Conservation (phyloP, 2,329 filamentous ascomycete species). For the Botrytis galanthina region DNA sequence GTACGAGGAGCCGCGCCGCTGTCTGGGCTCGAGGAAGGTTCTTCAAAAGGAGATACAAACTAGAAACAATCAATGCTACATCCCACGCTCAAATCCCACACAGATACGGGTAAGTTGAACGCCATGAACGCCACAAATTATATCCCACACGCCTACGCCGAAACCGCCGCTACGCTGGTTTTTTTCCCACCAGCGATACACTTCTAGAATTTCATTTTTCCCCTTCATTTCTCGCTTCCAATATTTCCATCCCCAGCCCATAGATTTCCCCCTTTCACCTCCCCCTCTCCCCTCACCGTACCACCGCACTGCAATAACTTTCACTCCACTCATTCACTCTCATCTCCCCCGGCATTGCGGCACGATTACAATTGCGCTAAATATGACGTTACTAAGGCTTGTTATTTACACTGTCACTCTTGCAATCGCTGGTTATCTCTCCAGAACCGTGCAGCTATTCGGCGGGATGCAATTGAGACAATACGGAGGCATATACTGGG, state of each 20-base stretch:
- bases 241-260: neutral
- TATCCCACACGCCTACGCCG: conserved; percentile 2
- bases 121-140: conserved; percentile 5
- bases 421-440: conserved; percentile 2
- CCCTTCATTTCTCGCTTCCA: conserved; percentile 17
- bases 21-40: neutral
- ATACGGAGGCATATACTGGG: conserved; percentile 1
- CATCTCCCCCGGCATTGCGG: conserved; percentile 15
- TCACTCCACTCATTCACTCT: conserved; percentile 6
- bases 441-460: conserved; percentile 17
- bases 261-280: neutral
- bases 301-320: neutral
- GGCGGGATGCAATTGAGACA: conserved; percentile 10
- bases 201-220: neutral
- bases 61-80: conserved; percentile 4
- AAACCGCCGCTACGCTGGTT: neutral
- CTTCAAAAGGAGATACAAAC: neutral
- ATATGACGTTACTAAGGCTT: conserved; percentile 19
- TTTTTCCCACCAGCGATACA: neutral
- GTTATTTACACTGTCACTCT: neutral
- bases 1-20: conserved; percentile 5
- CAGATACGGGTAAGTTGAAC: neutral
- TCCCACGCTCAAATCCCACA: conserved; percentile 1
- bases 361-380: conserved; percentile 14
- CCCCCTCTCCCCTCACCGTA: neutral